Evolutionary conservation across 768 basidiomycete genomes (phyloP), one percentile per base, ranked within the genome.

Genomic region (Panaeolus papilionaceus): DNA sequence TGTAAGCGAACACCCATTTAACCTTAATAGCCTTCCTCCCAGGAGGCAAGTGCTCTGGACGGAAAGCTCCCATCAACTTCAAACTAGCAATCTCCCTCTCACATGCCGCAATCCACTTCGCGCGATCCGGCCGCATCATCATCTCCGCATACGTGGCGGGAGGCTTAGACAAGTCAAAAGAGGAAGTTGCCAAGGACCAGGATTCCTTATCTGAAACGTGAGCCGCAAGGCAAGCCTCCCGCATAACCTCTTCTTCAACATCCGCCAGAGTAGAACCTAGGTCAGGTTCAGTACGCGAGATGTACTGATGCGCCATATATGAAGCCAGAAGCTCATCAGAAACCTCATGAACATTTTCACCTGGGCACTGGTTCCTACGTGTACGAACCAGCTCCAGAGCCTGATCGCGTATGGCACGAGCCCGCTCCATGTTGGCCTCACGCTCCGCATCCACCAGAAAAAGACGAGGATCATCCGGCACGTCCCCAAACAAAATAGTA

Each of bases 1-100:
- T 87, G 64, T 76, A 69, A 1, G 70, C 72, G 66, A 75, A 82
- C 1, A 80, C 79, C 82, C 82, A 83, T 74, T 77, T 0, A 77
- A 68, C 26, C 74, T 76, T 8, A 16, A 33, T 33, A 2, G 28
- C 28, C 28, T 33, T 2, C 0, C 71, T 66, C 23, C 71, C 77
- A 28, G 51, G 16, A 0, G 80, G 81, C 0, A 77, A 67, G 1
- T 58, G 51, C 12, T 70, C 66, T 0, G 67, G 68, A 47, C 74
- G 70, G 66, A 80, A 81, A 0, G 81, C 77, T 2, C 73, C 72
- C 47, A 72, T 69, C 2, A 71, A 65, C 0, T 51, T 4, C 0
- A 77, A 45, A n/a, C 72, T 72, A 0, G 66, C 66, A 2, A 74
- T 12, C 61, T 81, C 77, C 2, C 69, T 63, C 4, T 70, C 28